Evolutionary conservation across 78 protist genomes (phyloP), one percentile per base, ranked within the genome.

Genomic region (Chrysochromulina tobinii): DNA sequence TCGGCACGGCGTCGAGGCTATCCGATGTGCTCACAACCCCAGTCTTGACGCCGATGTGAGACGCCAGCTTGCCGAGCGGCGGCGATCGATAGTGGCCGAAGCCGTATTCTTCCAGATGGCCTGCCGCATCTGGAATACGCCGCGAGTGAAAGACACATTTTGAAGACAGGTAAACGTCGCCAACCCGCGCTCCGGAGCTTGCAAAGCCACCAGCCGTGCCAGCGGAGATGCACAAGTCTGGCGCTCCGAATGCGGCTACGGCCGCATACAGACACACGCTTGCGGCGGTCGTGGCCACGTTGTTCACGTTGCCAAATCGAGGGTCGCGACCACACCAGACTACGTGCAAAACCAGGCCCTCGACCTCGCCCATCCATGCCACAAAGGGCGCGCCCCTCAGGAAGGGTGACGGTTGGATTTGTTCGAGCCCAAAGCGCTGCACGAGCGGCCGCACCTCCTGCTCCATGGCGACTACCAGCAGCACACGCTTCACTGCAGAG

Each of bases 281-380:
- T 2, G 83, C 77, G 54, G 90, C 90, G 12, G 90, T 87, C 66
- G 90, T 87, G 53, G 90, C 90, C 72, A 87, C 90, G 38, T 87
- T 87, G 75, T 87, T 87, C 53, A 87, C 90, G 38, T 38, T 38
- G 14, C 77, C 77, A 75, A 67, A 87, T 7, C 90, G 72, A 3
- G 11, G 9, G 77, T 87, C 90, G 77, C 21, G 57, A 0, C 90
- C 90, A 66, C 83, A 61, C 90, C 90, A 87, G 17, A 87, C 75
- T 8, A 87, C 83, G 11, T 53, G 57, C 38, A 61, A 25, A 5
- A 15, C 15, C 14, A 87, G n/a, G 27, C 38, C 72, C 77, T 25
- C 20, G n/a, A 64, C 38, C 2, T 25, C 15, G 66, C 90, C 90
- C 12, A 7, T 14, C 83, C 77, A 87, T 27, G 83, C 75, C n/a